Evolutionary conservation across 108 stramenopile genomes (phyloP).

Genomic region (Mayamaea pseudoterrestris): DNA sequence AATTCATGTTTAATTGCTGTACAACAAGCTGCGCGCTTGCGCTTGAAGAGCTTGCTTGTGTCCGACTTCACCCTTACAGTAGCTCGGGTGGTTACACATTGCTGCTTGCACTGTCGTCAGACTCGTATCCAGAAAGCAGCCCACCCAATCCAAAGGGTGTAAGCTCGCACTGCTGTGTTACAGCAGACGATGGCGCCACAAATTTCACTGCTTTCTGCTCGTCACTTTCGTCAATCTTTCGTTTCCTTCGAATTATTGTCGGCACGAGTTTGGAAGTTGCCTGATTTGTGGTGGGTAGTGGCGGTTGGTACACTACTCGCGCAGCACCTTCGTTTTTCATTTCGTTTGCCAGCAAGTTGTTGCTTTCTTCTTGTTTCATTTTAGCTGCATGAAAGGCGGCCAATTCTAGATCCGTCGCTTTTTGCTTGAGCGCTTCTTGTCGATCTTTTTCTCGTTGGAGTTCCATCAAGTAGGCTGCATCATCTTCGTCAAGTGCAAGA

Average conservation of each 20-base stretch:
- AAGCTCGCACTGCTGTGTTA: constrained; percentile 23
- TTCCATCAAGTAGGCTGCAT: constrained; percentile 66
- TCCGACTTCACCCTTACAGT: too few species aligned
- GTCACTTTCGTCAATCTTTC: constrained; percentile 3
- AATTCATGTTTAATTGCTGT: too few species aligned
- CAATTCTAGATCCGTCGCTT: constrained; percentile 45
- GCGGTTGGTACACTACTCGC: not conserved
- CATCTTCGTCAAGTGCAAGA: constrained; percentile 64
- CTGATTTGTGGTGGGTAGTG: constrained; percentile 8
- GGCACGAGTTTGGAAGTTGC: constrained; percentile 19
- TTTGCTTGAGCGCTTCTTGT: constrained; percentile 25
- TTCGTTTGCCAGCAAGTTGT: constrained; percentile 12
- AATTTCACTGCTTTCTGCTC: constrained; percentile 4
- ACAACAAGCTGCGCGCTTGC: too few species aligned
- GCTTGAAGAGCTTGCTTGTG: too few species aligned
- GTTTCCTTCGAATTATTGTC: constrained; percentile 1
- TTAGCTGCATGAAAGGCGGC: constrained; percentile 58
- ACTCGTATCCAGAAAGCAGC: constrained; percentile 51
- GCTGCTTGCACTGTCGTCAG: constrained; percentile 13
- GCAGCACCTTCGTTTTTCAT: constrained; percentile 7
- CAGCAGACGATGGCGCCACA: constrained; percentile 8
- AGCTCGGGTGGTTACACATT: too few species aligned
- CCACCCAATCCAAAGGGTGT: constrained; percentile 19
- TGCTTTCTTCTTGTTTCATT: constrained; percentile 25
- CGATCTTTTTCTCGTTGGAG: constrained; percentile 34